phyloP scores from a whole-genome alignment of 768 basidiomycete genomes.

The Leccinum broughii region DNA sequence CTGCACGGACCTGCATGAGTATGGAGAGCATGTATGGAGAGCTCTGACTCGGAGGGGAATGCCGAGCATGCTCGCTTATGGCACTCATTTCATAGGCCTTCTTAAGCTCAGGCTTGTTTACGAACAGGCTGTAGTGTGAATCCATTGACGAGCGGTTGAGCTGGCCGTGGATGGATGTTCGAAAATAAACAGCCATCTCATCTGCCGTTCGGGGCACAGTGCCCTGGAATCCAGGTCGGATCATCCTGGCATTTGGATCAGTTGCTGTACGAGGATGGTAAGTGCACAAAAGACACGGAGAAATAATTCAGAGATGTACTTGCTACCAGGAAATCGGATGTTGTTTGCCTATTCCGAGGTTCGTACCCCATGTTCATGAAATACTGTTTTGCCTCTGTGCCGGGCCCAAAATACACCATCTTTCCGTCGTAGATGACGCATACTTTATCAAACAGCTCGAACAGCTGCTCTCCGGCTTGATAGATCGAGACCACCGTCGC shows the following conservation, averaged over 20 bases:
- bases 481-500: too few relatives aligned
- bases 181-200: slow-evolving; percentile 56
- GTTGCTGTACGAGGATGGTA: slow-evolving; percentile 39
- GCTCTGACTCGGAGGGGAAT: slow-evolving; percentile 33
- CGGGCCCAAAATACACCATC: slow-evolving; percentile 11
- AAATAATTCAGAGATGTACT: slow-evolving; percentile 36
- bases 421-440: slow-evolving; percentile 11
- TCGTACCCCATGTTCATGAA: slow-evolving; percentile 37
- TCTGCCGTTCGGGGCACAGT: slow-evolving; percentile 52
- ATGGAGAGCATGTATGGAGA: slow-evolving; percentile 49
- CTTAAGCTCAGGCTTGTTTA: slow-evolving; percentile 46
- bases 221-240: slow-evolving; percentile 40
- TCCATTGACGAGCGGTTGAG: slow-evolving; percentile 48
- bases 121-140: slow-evolving; percentile 44
- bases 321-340: slow-evolving; percentile 58
- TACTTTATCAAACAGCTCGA: slow-evolving; percentile 58
- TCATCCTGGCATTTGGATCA: slow-evolving; percentile 57
- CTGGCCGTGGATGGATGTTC: slow-evolving; percentile 39
- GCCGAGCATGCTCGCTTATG: slow-evolving; percentile 49
- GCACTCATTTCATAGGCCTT: slow-evolving; percentile 49
- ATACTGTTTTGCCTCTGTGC: slow-evolving; percentile 2
- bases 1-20: slow-evolving; percentile 44
- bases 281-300: background rate
- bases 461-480: slow-evolving; percentile 74
- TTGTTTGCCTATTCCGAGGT: slow-evolving; percentile 56